These are phyloP conservation scores for Coffea canephora DNA, from an alignment of 257 asterid species.

Conservation along the genomic window DNA sequence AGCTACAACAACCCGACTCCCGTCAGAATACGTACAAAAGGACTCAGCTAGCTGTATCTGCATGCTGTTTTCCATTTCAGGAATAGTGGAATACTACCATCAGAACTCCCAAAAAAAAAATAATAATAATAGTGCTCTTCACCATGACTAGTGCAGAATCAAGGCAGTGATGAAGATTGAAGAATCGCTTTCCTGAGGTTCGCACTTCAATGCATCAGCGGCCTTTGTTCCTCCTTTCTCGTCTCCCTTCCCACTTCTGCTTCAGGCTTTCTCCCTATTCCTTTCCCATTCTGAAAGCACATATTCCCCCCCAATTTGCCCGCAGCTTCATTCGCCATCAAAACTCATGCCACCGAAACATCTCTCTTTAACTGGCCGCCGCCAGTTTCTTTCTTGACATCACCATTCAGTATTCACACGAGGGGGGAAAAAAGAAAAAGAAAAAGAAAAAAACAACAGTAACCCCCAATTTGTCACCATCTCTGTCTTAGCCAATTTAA, in stretches of 20 bases:
- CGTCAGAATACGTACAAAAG: too few relatives aligned
- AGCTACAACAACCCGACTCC: too few relatives aligned
- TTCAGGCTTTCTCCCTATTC: neutral
- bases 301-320: neutral
- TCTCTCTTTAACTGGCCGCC: neutral
- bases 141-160: neutral
- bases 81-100: too few relatives aligned
- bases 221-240: constrained; percentile 2
- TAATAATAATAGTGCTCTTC: too few relatives aligned
- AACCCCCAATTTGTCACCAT: neutral
- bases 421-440: too few relatives aligned
- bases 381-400: neutral
- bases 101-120: too few relatives aligned
- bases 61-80: too few relatives aligned
- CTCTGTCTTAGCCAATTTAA: neutral
- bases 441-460: neutral
- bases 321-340: neutral
- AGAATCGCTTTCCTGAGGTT: constrained; percentile 25
- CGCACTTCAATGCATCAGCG: constrained; percentile 33
- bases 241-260: neutral
- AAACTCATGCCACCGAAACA: neutral
- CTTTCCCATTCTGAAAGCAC: neutral
- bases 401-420: neutral
- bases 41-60: too few relatives aligned
- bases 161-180: constrained; percentile 16